A percentile compares a stretch with the other conserved stretches of the same genome.
Evolutionary conservation across 768 basidiomycete species (phyloP).

Genomic region (Tulasnella calospora): DNA sequence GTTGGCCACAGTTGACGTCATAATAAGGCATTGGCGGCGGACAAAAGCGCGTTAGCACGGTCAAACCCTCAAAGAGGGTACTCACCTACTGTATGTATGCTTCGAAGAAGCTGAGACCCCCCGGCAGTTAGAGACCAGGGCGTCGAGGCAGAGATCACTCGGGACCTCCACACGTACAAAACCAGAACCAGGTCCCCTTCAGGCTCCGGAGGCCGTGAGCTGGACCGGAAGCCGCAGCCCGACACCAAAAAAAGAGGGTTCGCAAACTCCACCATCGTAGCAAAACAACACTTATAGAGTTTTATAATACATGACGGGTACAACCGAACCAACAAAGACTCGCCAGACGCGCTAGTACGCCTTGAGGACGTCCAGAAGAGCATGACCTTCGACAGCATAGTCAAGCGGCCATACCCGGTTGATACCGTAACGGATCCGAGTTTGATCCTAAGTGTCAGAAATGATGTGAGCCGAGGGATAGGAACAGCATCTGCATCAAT

Average conservation of each 20-base stretch:
- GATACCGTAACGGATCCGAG: constrained; percentile 78
- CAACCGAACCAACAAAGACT: not conserved
- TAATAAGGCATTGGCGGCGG: not conserved
- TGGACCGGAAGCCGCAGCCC: not conserved
- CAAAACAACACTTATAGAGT: not conserved
- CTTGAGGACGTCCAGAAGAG: constrained; percentile 56
- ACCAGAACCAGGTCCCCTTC: not conserved
- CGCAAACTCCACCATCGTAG: not conserved
- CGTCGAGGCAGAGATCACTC: not conserved
- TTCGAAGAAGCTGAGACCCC: not conserved
- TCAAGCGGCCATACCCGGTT: constrained; percentile 60
- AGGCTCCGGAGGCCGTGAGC: not conserved
- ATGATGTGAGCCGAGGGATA: not conserved
- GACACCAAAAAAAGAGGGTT: not conserved
- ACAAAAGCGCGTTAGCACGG: not conserved
- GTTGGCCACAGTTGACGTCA: not conserved
- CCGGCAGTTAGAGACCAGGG: not conserved
- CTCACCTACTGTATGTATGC: not conserved
- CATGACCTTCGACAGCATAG: constrained; percentile 59
- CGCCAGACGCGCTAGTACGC: constrained; percentile 29
- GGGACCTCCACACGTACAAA: not conserved
- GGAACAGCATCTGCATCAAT: not conserved
- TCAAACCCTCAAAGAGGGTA: not conserved
- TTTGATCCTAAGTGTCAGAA: constrained; percentile 54
- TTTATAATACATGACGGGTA: not conserved